Percentiles rank a stretch among this genome's conserved stretches.
These are phyloP conservation scores for Tuber microsphaerosporum DNA, from an alignment of 495 filamentous ascomycete genomes.

Conservation along the genomic window DNA sequence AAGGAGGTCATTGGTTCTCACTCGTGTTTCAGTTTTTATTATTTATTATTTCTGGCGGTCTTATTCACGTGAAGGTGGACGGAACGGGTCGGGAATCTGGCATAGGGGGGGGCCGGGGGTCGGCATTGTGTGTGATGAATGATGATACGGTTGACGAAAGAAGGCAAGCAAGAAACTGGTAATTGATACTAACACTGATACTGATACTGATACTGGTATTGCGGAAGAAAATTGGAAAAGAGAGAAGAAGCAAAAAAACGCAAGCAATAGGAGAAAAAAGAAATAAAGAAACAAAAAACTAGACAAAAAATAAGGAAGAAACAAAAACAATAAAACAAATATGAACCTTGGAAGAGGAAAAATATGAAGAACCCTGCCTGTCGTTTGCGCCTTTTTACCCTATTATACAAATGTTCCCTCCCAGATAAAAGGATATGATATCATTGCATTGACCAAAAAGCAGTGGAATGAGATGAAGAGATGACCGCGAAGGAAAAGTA, in stretches of 20 bases:
- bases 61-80: background rate
- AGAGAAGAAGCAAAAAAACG: background rate
- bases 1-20: constrained; percentile 5
- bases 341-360: constrained; percentile 3
- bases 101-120: background rate
- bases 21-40: background rate
- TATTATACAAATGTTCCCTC: background rate
- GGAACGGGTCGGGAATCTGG: background rate
- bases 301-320: background rate
- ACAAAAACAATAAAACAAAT: background rate
- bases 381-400: constrained; percentile 5
- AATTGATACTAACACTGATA: background rate
- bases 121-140: background rate
- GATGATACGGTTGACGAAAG: background rate
- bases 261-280: background rate
- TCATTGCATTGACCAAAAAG: background rate
- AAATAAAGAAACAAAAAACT: background rate
- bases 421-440: constrained; percentile 2
- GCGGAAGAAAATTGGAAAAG: too few relatives aligned
- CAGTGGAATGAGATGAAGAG: background rate
- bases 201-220: background rate
- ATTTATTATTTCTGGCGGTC: background rate
- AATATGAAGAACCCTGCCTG: background rate
- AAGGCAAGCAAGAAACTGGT: background rate
- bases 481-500: background rate